These are phyloP conservation scores for Cystobasidium pallidum DNA, from an alignment of 1,284 basidiomycete species.

Conservation along the genomic window DNA sequence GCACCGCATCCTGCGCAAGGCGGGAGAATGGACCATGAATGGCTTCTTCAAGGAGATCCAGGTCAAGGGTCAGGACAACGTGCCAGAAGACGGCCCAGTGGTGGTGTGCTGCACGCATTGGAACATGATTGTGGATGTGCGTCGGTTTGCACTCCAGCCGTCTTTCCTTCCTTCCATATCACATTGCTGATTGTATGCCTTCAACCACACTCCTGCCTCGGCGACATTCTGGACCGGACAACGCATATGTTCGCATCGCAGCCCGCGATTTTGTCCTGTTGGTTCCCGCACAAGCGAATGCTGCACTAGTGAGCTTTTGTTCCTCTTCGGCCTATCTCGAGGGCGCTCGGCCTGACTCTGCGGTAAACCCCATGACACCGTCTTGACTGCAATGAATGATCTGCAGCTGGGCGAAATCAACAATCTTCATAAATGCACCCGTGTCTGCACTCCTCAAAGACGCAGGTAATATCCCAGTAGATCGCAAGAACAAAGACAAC, in stretches of 20 bases:
- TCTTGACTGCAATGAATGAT: neutral
- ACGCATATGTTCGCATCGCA: conserved; percentile 47
- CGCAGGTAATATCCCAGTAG: conserved; percentile 93
- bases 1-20: conserved; percentile 68
- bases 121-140: conserved; percentile 46
- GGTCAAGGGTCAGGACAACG: conserved; percentile 80
- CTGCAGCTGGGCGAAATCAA: conserved; percentile 58
- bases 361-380: neutral
- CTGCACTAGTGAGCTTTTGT: conserved; percentile 86
- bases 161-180: conserved; percentile 10
- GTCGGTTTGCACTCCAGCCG: conserved; percentile 21
- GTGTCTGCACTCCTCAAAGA: conserved; percentile 75
- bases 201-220: conserved; percentile 2
- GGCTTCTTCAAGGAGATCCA: conserved; percentile 85
- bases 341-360: neutral
- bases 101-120: conserved; percentile 64
- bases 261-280: conserved; percentile 59
- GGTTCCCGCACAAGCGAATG: conserved; percentile 74
- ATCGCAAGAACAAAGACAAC: conserved; percentile 87
- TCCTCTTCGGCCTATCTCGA: conserved; percentile 57
- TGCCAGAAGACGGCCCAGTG: conserved; percentile 78
- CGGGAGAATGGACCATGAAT: conserved; percentile 73
- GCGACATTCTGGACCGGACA: neutral
- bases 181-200: neutral
- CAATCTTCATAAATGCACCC: conserved; percentile 75